phyloP scores from a whole-genome alignment of 2,329 filamentous ascomycete genomes.

The Curvularia sp. region DNA sequence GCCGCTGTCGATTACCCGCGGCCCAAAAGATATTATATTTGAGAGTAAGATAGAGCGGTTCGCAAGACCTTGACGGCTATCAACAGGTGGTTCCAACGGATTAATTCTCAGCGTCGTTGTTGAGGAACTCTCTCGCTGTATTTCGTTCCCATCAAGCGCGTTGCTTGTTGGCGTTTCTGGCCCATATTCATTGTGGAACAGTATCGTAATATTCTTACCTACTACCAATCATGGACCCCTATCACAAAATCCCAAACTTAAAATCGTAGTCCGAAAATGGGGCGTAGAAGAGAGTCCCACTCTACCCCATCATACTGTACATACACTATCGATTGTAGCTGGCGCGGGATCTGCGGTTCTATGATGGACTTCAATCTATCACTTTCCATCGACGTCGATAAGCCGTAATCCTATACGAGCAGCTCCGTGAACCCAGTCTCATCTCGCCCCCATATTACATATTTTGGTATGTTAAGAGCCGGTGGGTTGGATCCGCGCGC shows the following conservation, averaged over 20 bases:
- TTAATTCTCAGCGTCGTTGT: neutral
- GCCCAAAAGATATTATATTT: neutral
- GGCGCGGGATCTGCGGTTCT: neutral
- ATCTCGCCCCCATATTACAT: neutral
- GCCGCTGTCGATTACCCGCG: conserved; percentile 5
- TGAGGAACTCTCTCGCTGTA: neutral
- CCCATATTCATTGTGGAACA: neutral
- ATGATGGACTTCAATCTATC: neutral
- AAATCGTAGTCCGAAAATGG: neutral
- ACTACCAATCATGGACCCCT: neutral
- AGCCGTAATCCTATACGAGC: neutral
- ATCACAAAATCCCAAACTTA: neutral
- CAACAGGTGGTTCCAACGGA: neutral
- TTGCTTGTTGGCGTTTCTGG: neutral
- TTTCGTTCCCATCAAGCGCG: neutral
- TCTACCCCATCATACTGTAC: neutral
- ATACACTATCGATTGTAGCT: neutral
- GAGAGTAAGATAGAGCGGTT: neutral
- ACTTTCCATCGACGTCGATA: neutral
- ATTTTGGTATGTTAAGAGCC: conserved; percentile 2
- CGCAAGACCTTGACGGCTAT: neutral
- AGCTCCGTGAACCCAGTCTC: neutral
- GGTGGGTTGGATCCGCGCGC: conserved; percentile 1
- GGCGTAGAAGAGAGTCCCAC: neutral
- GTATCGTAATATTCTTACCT: neutral